Conservation (phyloP, 805 yeast genomes). For the Wickerhamomyces strasburgensis region DNA sequence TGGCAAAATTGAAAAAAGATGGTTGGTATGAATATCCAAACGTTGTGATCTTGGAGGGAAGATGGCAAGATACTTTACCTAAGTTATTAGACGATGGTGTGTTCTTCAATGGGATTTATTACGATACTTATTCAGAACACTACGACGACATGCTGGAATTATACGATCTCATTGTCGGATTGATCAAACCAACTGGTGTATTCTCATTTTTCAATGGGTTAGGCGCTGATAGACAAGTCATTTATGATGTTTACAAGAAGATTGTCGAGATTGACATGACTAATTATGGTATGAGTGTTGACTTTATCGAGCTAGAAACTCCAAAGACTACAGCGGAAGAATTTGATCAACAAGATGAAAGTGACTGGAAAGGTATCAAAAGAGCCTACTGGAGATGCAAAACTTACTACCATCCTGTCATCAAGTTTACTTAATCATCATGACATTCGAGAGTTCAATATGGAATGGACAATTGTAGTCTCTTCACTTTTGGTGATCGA, state of each 20-base stretch:
- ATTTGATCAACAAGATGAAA: conserved; percentile 30
- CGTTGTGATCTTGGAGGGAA: conserved; percentile 77
- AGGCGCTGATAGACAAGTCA: conserved; percentile 71
- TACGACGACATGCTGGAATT: conserved; percentile 84
- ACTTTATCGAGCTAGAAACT: conserved; percentile 45
- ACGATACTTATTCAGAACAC: conserved; percentile 91
- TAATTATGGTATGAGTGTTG: conserved; percentile 70
- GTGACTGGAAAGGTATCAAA: conserved; percentile 59
- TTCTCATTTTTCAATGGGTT: conserved; percentile 92
- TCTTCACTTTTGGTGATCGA: background rate
- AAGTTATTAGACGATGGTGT: conserved; percentile 58
- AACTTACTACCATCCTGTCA: conserved; percentile 61
- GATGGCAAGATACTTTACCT: conserved; percentile 85
- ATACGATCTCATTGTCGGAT: conserved; percentile 76
- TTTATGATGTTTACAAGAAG: conserved; percentile 79
- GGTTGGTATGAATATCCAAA: conserved; percentile 79
- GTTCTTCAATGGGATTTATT: conserved; percentile 86
- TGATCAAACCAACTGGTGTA: conserved; percentile 74
- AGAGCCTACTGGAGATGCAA: conserved; percentile 69
- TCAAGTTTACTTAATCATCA: conserved; percentile 33
- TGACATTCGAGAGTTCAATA: background rate
- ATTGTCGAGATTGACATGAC: conserved; percentile 75
- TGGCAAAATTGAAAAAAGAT: conserved; percentile 56
- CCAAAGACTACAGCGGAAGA: conserved; percentile 37
- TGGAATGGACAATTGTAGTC: background rate